phyloP scores from a whole-genome alignment of 2,329 filamentous ascomycete genomes.

The Botrytis elliptica region DNA sequence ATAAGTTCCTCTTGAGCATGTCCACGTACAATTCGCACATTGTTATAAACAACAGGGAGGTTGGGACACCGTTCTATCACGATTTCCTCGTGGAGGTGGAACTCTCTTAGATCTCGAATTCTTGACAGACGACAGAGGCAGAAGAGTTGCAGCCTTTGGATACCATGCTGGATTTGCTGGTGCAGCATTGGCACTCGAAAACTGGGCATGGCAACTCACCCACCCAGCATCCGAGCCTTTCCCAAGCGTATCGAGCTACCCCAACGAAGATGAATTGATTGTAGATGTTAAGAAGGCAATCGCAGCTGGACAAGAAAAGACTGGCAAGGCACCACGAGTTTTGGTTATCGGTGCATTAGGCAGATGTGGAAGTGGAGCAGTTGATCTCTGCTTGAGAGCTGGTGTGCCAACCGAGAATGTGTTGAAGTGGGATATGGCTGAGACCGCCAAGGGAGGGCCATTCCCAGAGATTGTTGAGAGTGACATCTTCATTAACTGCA shows the following conservation, averaged over 20 bases:
- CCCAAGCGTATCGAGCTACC: slow-evolving; percentile 65
- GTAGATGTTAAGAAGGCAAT: slow-evolving; percentile 71
- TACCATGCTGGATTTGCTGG: slow-evolving; percentile 74
- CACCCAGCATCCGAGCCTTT: slow-evolving; percentile 66
- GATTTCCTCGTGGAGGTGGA: slow-evolving; percentile 75
- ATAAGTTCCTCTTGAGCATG: slow-evolving; percentile 67
- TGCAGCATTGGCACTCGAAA: slow-evolving; percentile 71
- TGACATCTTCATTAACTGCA: slow-evolving; percentile 83
- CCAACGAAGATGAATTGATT: slow-evolving; percentile 73
- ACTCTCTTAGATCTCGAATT: slow-evolving; percentile 86
- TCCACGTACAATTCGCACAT: slow-evolving; percentile 70
- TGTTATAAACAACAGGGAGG: slow-evolving; percentile 75
- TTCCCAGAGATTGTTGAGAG: slow-evolving; percentile 75
- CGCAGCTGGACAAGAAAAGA: slow-evolving; percentile 63
- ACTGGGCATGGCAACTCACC: slow-evolving; percentile 79
- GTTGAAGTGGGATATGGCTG: slow-evolving; percentile 68
- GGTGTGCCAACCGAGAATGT: slow-evolving; percentile 71
- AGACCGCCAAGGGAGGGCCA: slow-evolving; percentile 69
- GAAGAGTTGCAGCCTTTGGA: slow-evolving; percentile 61
- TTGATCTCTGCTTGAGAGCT: slow-evolving; percentile 73
- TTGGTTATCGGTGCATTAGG: slow-evolving; percentile 84
- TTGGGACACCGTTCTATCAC: slow-evolving; percentile 76
- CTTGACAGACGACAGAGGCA: slow-evolving; percentile 68
- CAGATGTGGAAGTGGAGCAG: slow-evolving; percentile 80
- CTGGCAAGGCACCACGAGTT: slow-evolving; percentile 66